Percentiles rank a stretch among this genome's conserved stretches.
These are phyloP conservation scores for Colletotrichum kahawae DNA, from an alignment of 2,329 filamentous ascomycete species.

Conservation along the genomic window DNA sequence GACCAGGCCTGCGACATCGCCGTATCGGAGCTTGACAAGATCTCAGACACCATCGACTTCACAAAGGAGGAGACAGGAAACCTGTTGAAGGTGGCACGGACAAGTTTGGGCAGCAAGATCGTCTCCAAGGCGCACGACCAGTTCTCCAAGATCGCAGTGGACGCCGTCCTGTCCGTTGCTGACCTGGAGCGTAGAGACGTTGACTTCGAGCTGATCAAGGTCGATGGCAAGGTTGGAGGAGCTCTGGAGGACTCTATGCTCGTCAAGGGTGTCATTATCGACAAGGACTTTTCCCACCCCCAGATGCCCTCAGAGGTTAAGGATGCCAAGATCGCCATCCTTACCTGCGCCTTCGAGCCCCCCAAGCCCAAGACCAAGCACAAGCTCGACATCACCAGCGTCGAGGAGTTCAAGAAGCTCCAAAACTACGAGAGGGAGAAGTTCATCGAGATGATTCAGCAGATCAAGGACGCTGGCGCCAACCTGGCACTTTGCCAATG, in stretches of 20 bases:
- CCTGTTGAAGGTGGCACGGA: constrained; percentile 92
- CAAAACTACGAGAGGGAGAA: constrained; percentile 96
- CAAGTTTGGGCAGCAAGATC: constrained; percentile 97
- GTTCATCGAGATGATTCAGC: constrained; percentile 97
- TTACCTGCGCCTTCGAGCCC: constrained; percentile 97
- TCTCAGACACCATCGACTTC: constrained; percentile 91
- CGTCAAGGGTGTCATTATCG: constrained; percentile 97
- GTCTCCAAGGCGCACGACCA: constrained; percentile 99
- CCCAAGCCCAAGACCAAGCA: constrained; percentile 99
- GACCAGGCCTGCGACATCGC: constrained; percentile 98
- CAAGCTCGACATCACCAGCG: constrained; percentile 95
- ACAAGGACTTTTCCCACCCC: constrained; percentile 99
- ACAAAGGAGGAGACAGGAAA: constrained; percentile 80
- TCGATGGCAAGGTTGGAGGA: constrained; percentile 97
- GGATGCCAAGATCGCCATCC: constrained; percentile 95
- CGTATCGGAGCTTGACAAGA: constrained; percentile 87
- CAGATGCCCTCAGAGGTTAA: constrained; percentile 97
- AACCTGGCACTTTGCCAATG: constrained; percentile 99
- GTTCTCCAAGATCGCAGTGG: constrained; percentile 95
- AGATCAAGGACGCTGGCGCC: constrained; percentile 96
- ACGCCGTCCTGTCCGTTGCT: constrained; percentile 94
- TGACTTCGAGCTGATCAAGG: constrained; percentile 99
- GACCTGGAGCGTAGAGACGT: constrained; percentile 97
- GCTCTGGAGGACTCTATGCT: constrained; percentile 91
- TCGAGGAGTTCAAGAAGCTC: constrained; percentile 98